These are phyloP conservation scores for Hypoxylon rickii DNA, from an alignment of 495 filamentous ascomycete species.

Conservation along the genomic window DNA sequence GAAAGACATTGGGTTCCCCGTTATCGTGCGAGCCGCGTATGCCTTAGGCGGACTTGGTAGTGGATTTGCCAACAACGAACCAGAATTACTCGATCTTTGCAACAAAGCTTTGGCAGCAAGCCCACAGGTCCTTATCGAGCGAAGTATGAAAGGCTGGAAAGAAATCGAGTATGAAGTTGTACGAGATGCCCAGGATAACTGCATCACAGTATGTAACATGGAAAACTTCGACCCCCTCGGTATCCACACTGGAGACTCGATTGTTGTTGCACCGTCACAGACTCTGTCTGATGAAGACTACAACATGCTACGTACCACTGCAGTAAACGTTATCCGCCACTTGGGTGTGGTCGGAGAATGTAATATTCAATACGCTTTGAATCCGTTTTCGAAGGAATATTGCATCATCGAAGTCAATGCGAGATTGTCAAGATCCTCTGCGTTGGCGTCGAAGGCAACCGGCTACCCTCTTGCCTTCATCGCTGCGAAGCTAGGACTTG, in stretches of 20 bases:
- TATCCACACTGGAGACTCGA: slow-evolving; percentile 98
- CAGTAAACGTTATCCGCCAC: slow-evolving; percentile 98
- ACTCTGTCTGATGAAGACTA: slow-evolving; percentile 98
- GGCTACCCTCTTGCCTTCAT: slow-evolving; percentile 96
- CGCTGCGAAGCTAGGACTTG: slow-evolving; percentile 91
- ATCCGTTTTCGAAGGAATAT: slow-evolving; percentile 96
- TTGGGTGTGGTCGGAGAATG: slow-evolving; percentile 97
- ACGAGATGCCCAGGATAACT: slow-evolving; percentile 94
- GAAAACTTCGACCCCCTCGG: slow-evolving; percentile 99
- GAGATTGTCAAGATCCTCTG: slow-evolving; percentile 91
- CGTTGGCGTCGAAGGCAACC: slow-evolving; percentile 93
- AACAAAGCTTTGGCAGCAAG: slow-evolving; percentile 92
- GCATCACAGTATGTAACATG: slow-evolving; percentile 99
- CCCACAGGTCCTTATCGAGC: slow-evolving; percentile 93
- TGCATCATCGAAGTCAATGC: slow-evolving; percentile 99
- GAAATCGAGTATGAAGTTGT: slow-evolving; percentile 99
- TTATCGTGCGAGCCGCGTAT: slow-evolving; percentile 96
- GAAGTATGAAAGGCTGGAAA: slow-evolving; percentile 99
- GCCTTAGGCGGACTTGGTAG: slow-evolving; percentile 93
- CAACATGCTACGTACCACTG: slow-evolving; percentile 97
- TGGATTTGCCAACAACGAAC: slow-evolving; percentile 90
- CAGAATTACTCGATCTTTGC: slow-evolving; percentile 88
- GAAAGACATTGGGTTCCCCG: slow-evolving; percentile 89
- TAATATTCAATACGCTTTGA: slow-evolving; percentile 97
- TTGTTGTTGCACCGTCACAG: slow-evolving; percentile 96